phyloP scores from a whole-genome alignment of 2,329 filamentous ascomycete species.

The Sclerotinia nivalis region DNA sequence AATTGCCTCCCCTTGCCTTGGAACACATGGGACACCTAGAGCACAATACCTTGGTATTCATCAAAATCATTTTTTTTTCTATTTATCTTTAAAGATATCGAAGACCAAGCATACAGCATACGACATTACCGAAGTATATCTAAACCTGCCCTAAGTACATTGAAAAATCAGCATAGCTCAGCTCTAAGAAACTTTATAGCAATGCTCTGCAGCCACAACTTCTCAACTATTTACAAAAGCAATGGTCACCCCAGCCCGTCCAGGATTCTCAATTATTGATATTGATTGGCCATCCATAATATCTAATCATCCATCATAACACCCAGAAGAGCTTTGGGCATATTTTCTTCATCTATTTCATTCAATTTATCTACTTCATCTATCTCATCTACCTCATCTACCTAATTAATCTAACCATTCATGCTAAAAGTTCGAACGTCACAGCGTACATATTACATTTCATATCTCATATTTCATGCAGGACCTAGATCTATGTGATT shows the following conservation, averaged over 20 bases:
- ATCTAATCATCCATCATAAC: background rate
- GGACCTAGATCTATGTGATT: background rate
- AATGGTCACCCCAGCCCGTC: background rate
- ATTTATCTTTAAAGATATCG: background rate
- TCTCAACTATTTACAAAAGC: background rate
- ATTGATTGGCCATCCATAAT: background rate
- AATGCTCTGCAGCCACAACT: background rate
- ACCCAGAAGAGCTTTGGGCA: background rate
- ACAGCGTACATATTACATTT: background rate
- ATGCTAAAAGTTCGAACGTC: background rate
- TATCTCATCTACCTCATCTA: too few relatives aligned
- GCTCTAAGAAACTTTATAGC: background rate
- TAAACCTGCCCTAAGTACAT: background rate
- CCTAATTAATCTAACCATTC: background rate
- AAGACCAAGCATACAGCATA: background rate
- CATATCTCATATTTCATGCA: background rate
- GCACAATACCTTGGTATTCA: background rate
- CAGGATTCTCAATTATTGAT: constrained; percentile 5
- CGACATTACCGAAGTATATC: background rate
- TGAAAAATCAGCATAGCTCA: background rate
- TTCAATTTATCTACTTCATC: too few relatives aligned
- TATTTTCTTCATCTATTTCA: background rate
- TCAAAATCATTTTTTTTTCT: background rate
- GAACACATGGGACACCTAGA: background rate
- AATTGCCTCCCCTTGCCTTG: background rate